phyloP scores from a whole-genome alignment of 2,329 filamentous ascomycete genomes.

The Calycina marina region DNA sequence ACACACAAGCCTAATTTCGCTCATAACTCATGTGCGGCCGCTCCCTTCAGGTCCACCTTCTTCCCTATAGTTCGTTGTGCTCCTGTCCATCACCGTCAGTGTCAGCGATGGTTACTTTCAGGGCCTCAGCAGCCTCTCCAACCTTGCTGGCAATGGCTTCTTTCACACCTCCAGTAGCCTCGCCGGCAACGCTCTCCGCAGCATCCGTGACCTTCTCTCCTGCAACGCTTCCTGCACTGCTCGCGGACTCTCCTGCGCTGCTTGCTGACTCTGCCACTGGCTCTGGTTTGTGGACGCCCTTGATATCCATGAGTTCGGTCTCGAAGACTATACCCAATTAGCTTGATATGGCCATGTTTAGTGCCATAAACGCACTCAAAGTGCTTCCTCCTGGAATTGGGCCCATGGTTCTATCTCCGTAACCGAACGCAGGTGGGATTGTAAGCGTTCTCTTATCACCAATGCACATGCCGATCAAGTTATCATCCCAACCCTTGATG shows the following conservation, averaged over 20 bases:
- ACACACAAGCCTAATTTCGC: no score
- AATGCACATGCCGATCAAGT: constrained; percentile 84
- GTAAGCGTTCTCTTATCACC: constrained; percentile 84
- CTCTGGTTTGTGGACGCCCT: constrained; percentile 41
- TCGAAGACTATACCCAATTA: constrained; percentile 54
- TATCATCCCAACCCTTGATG: constrained; percentile 93
- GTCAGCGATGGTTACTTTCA: constrained; percentile 37
- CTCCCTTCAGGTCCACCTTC: neutral
- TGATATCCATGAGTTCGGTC: constrained; percentile 76
- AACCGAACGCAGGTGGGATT: constrained; percentile 75
- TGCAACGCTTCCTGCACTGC: no score
- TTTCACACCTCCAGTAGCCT: constrained; percentile 19
- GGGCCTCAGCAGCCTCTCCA: constrained; percentile 35
- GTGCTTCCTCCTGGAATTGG: constrained; percentile 75
- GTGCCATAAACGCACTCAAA: constrained; percentile 43
- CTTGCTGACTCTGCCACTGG: constrained; percentile 16
- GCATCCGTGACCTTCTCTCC: no score
- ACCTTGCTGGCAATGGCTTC: constrained; percentile 32
- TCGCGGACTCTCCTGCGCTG: no score
- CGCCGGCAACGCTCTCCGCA: constrained; percentile 6
- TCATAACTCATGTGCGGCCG: constrained; percentile 1
- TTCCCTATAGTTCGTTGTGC: constrained; percentile 42
- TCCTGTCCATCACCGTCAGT: constrained; percentile 38
- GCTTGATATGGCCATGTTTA: constrained; percentile 8
- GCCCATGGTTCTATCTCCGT: constrained; percentile 61